phyloP scores from a whole-genome alignment of 2,329 filamentous ascomycete species.

The Colletotrichum cereale region DNA sequence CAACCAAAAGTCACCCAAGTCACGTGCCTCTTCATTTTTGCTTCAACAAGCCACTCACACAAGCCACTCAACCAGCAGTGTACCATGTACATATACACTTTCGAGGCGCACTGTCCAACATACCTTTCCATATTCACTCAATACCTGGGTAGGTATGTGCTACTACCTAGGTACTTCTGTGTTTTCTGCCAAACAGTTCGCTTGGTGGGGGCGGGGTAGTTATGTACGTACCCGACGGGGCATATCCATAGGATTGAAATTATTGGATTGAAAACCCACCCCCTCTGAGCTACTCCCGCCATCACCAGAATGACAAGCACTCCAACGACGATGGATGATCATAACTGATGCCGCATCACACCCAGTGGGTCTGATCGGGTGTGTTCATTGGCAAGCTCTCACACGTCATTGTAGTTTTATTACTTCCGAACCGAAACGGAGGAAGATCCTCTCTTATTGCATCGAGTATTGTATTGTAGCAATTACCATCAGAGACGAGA shows the following conservation, averaged over 20 bases:
- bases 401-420: neutral
- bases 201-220: neutral
- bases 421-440: neutral
- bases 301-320: neutral
- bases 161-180: neutral
- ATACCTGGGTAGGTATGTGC: too few relatives aligned
- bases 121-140: too few relatives aligned
- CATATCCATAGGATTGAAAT: neutral
- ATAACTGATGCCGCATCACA: neutral
- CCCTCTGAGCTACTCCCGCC: neutral
- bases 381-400: neutral
- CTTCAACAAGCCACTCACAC: neutral
- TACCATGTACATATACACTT: neutral
- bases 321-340: neutral
- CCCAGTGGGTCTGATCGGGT: neutral
- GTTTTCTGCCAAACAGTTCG: neutral
- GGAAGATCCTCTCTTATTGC: neutral
- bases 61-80: neutral
- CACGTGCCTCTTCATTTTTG: neutral
- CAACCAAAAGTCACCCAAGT: neutral
- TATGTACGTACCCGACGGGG: too few relatives aligned
- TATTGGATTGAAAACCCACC: neutral
- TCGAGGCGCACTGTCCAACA: neutral
- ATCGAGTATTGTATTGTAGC: neutral
- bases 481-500: neutral